Conservation (phyloP, 2,329 filamentous ascomycete species). For the Talaromyces atroroseus region DNA sequence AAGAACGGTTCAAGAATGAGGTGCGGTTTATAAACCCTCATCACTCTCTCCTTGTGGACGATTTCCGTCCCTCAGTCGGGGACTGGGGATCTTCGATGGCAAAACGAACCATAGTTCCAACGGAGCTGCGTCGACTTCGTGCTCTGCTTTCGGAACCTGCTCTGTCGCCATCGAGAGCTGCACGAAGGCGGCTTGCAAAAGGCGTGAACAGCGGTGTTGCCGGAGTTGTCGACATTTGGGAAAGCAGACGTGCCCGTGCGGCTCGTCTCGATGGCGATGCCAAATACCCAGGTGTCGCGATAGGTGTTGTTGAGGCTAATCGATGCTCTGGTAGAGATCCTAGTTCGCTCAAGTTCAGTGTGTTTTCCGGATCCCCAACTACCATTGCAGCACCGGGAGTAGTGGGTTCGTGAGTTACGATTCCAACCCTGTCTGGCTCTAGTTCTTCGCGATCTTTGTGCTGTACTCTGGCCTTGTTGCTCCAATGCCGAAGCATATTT, state of each 20-base stretch:
- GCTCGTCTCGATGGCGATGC: constrained; percentile 44
- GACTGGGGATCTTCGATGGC: constrained; percentile 38
- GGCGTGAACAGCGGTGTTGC: constrained; percentile 40
- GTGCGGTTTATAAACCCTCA: no score
- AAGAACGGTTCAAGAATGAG: not conserved
- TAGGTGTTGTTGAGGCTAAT: constrained; percentile 29
- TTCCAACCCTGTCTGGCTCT: constrained; percentile 19
- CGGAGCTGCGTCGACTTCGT: constrained; percentile 15
- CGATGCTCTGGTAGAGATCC: constrained; percentile 25
- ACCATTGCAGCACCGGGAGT: constrained; percentile 24
- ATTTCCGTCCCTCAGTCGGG: constrained; percentile 34
- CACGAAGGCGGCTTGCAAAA: constrained; percentile 36
- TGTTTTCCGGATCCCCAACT: constrained; percentile 31
- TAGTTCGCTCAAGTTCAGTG: constrained; percentile 34
- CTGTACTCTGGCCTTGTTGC: constrained; percentile 37
- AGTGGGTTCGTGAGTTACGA: constrained; percentile 20
- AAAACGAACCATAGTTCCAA: constrained; percentile 36
- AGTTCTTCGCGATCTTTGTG: constrained; percentile 27
- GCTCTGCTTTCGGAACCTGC: constrained; percentile 18
- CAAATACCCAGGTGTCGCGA: constrained; percentile 39
- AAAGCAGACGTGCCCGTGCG: constrained; percentile 36
- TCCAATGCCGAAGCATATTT: constrained; percentile 53
- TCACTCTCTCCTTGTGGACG: constrained; percentile 30
- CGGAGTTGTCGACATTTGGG: constrained; percentile 41
- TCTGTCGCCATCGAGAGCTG: constrained; percentile 15